Conservation (phyloP, 2,329 filamentous ascomycete species). For the Ophiocordyceps australis region DNA sequence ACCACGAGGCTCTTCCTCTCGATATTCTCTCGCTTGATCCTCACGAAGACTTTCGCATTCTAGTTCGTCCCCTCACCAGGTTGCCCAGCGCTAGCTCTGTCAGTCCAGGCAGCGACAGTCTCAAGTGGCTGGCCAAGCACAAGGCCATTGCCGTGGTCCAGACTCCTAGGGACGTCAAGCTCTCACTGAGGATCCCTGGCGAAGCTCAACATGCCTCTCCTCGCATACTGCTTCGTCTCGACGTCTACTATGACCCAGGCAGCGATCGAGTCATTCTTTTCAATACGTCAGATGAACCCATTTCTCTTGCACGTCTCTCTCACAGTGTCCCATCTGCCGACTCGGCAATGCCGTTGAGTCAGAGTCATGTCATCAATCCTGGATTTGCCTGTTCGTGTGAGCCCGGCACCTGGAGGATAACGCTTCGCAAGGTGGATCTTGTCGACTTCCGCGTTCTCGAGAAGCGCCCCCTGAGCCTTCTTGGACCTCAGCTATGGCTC, state of each 20-base stretch:
- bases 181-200: conserved; percentile 35
- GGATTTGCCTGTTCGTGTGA: conserved; percentile 24
- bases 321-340: conserved; percentile 10
- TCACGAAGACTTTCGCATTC: conserved; percentile 35
- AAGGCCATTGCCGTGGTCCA: conserved; percentile 42
- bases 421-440: conserved; percentile 26
- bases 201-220: conserved; percentile 21
- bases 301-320: conserved; percentile 27
- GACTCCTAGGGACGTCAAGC: conserved; percentile 40
- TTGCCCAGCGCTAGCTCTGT: conserved; percentile 33
- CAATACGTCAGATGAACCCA: conserved; percentile 35
- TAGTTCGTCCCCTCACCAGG: conserved; percentile 34
- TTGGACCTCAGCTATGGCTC: conserved; percentile 12
- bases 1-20: conserved; percentile 28
- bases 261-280: conserved; percentile 39
- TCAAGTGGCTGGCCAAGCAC: conserved; percentile 36
- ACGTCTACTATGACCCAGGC: conserved; percentile 39
- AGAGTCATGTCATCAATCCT: conserved; percentile 24
- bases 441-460: conserved; percentile 40
- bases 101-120: conserved; percentile 36
- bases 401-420: conserved; percentile 39
- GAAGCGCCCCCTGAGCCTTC: conserved; percentile 27
- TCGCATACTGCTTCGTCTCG: conserved; percentile 35
- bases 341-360: conserved; percentile 17
- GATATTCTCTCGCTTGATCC: conserved; percentile 33